Evolutionary conservation across 176 grass and related monocot genomes (phyloP).

Genomic region (Saccharum spontaneum): DNA sequence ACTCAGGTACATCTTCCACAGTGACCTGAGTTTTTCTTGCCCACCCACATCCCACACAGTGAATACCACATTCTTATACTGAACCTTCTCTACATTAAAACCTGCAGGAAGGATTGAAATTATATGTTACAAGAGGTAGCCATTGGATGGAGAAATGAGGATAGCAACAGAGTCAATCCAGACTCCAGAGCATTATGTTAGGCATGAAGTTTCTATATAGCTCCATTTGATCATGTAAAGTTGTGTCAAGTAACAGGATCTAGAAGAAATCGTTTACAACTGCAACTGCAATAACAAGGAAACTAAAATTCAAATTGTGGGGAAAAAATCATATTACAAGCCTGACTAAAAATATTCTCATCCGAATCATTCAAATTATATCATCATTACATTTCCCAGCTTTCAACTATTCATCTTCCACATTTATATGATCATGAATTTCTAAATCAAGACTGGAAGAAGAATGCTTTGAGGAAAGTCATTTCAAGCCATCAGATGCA

Average conservation of each 20-base stretch:
- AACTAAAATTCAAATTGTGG: background rate
- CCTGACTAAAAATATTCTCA: background rate
- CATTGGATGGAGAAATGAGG: background rate
- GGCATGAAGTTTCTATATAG: background rate
- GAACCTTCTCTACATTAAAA: constrained; percentile 96
- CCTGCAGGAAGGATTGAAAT: constrained; percentile 39
- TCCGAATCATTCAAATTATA: background rate
- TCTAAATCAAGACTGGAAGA: background rate
- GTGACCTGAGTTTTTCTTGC: constrained; percentile 85
- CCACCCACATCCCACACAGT: constrained; percentile 96
- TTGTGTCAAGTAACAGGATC: background rate
- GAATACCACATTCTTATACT: constrained; percentile 92
- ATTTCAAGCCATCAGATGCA: background rate
- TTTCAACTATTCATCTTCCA: background rate
- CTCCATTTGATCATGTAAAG: background rate
- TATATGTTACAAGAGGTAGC: background rate
- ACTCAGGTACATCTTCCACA: constrained; percentile 91
- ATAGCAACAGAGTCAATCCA: background rate
- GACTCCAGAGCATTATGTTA: background rate
- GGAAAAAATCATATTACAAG: background rate
- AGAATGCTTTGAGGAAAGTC: background rate
- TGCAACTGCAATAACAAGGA: background rate
- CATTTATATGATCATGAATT: background rate
- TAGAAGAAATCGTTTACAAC: background rate
- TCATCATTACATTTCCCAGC: background rate